A percentile compares a stretch with the other conserved stretches of the same genome.
phyloP scores from a whole-genome alignment of 495 filamentous ascomycete species.

The Xylaria sp. region DNA sequence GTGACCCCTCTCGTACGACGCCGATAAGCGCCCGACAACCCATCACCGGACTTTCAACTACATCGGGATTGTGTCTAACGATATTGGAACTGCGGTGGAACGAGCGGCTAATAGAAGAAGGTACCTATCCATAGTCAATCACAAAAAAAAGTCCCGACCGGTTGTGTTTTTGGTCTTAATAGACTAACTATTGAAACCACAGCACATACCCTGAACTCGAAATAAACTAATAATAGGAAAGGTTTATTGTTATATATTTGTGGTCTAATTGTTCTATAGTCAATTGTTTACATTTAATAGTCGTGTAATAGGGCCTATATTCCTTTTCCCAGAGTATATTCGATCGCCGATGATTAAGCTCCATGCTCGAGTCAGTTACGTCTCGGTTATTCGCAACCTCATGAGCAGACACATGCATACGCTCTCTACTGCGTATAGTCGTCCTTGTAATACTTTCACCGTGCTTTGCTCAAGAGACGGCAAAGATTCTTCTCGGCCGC shows the following conservation, averaged over 20 bases:
- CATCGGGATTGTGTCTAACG: not conserved
- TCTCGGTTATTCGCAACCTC: not conserved
- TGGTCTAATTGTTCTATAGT: no score
- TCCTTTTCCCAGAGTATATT: not conserved
- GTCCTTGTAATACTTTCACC: not conserved
- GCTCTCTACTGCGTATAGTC: not conserved
- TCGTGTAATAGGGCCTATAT: not conserved
- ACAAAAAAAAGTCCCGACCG: no score
- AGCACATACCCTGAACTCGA: no score
- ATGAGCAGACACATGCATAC: not conserved
- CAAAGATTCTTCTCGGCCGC: not conserved
- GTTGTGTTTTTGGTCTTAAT: no score
- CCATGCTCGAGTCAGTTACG: slow-evolving; percentile 9
- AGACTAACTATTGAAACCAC: no score
- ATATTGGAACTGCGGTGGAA: not conserved
- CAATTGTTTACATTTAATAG: no score
- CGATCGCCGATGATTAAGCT: not conserved
- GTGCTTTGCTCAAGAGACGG: not conserved
- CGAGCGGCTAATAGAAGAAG: not conserved
- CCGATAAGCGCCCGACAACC: not conserved
- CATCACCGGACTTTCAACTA: not conserved
- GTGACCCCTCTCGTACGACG: not conserved
- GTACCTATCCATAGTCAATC: not conserved
- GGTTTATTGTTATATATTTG: no score
- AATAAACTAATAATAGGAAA: no score